Evolutionary conservation across 148 eudicot species (phyloP), one percentile per base, ranked within the genome.

Genomic region (Chenopodium quinoa): DNA sequence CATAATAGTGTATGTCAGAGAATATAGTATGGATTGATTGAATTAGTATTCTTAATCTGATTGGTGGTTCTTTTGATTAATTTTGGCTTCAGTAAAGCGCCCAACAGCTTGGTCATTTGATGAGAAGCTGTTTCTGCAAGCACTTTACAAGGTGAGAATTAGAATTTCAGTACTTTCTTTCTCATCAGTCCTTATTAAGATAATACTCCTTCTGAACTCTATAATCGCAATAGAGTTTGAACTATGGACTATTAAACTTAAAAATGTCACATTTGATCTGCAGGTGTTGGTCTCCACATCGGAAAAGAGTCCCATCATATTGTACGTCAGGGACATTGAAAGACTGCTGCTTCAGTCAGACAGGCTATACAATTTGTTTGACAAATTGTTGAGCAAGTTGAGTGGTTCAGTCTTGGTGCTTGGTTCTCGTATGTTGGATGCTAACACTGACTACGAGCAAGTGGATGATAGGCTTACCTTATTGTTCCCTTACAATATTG

Each of bases 281-380:
- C 87, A 91, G 97, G 93, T 91, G 78, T 82, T 91, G 81, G 87
- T 89, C 82, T 85, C 93, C 13, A 73, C 88, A 73, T 89, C 98
- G 10, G 87, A 87, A 83, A 90, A 80, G 60, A 82, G 84, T 77
- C 85, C 93, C 66, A 80, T 92, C 73, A 94, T 94, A 83, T 88
- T 94, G 76, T 94, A 94, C 81, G 85, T 94, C 84, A 90, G 97
- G 82, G 92, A 94, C 75, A 91, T 91, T 40, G 97, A 94, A 64
- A 86, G 82, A 75, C 83, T 92, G 65, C 84, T 91, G 64, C 91
- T 89, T 76, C 92, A 90, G 65, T 91, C 97, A 70, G 89, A 89
- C 46, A 85, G 93, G 85, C 52, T 90, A 20, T 90, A 88, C 88
- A 89, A 88, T 72, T 84, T 94, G 81, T 92, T 94, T 34, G 83